phyloP scores from a whole-genome alignment of 192 early-diverging fungal genomes.

The Phycomyces blakesleeanus region DNA sequence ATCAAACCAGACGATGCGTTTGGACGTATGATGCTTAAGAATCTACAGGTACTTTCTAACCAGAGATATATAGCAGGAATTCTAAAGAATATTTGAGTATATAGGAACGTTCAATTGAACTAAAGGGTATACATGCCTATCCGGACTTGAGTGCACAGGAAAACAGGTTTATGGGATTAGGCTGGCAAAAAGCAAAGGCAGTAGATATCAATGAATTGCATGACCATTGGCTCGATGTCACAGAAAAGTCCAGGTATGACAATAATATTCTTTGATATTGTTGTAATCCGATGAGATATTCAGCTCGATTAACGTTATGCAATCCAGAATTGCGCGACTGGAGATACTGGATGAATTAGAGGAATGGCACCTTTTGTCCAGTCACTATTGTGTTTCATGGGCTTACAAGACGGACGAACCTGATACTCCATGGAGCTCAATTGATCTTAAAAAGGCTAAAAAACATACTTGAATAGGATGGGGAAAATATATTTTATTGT shows the following conservation, averaged over 20 bases:
- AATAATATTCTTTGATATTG: too few species aligned
- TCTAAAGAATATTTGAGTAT: background rate
- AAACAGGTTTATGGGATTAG: slow-evolving; percentile 57
- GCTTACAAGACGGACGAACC: slow-evolving; percentile 41
- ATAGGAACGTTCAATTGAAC: slow-evolving; percentile 65
- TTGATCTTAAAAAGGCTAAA: background rate
- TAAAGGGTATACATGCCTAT: slow-evolving; percentile 71
- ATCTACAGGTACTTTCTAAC: slow-evolving; percentile 53
- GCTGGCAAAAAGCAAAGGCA: slow-evolving; percentile 57
- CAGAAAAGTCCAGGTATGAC: slow-evolving; percentile 20
- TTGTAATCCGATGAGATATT: too few species aligned
- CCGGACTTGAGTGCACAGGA: slow-evolving; percentile 70
- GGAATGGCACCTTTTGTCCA: slow-evolving; percentile 78
- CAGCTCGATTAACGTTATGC: too few species aligned
- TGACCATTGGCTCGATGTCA: slow-evolving; percentile 35
- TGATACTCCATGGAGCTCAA: background rate
- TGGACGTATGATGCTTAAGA: slow-evolving; percentile 88
- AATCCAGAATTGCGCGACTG: slow-evolving; percentile 61
- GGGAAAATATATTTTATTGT: too few species aligned
- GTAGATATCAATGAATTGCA: slow-evolving; percentile 61
- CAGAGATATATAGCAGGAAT: background rate
- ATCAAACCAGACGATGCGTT: slow-evolving; percentile 88
- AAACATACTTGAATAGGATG: too few species aligned
- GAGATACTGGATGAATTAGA: slow-evolving; percentile 92
- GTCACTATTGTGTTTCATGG: slow-evolving; percentile 86